phyloP scores from a whole-genome alignment of 257 asterid species.

The Prunella vulgaris region DNA sequence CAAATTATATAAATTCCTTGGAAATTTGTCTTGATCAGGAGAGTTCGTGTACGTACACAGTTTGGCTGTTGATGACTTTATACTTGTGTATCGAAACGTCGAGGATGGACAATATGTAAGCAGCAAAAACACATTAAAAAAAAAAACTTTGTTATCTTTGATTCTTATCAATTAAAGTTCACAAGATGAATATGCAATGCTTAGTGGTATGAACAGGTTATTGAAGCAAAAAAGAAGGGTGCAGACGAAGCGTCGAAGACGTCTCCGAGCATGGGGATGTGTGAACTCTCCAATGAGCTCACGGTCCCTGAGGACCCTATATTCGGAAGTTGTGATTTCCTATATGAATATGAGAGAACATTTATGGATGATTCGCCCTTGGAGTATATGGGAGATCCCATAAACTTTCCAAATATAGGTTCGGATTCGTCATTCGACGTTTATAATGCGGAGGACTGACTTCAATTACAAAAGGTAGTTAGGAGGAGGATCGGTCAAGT shows the following conservation, averaged over 20 bases:
- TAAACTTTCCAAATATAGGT: not conserved
- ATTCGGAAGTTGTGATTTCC: not conserved
- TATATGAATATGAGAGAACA: not conserved
- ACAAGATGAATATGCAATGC: not conserved
- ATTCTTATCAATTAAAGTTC: too few relatives aligned
- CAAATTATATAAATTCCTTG: not conserved
- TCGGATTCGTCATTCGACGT: not conserved
- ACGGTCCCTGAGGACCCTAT: not conserved
- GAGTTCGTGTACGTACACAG: slow-evolving; percentile 41
- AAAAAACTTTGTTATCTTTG: too few relatives aligned
- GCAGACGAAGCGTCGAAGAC: too few relatives aligned
- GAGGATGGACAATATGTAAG: slow-evolving; percentile 52
- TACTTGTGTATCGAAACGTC: slow-evolving; percentile 41
- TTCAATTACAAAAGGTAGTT: not conserved
- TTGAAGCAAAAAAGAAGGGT: slow-evolving; percentile 39
- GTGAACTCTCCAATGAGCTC: not conserved
- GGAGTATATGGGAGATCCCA: not conserved
- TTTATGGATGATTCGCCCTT: not conserved
- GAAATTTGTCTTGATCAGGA: slow-evolving; percentile 21
- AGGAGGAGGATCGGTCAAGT: too few relatives aligned
- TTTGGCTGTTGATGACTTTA: slow-evolving; percentile 37
- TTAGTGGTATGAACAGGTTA: slow-evolving; percentile 24
- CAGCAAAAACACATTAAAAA: too few relatives aligned
- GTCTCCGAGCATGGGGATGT: too few relatives aligned
- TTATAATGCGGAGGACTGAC: not conserved